Percentiles rank a stretch among this genome's conserved stretches.
Conservation (phyloP, 1,284 basidiomycete genomes). For the Sanghuangporus weigelae region DNA sequence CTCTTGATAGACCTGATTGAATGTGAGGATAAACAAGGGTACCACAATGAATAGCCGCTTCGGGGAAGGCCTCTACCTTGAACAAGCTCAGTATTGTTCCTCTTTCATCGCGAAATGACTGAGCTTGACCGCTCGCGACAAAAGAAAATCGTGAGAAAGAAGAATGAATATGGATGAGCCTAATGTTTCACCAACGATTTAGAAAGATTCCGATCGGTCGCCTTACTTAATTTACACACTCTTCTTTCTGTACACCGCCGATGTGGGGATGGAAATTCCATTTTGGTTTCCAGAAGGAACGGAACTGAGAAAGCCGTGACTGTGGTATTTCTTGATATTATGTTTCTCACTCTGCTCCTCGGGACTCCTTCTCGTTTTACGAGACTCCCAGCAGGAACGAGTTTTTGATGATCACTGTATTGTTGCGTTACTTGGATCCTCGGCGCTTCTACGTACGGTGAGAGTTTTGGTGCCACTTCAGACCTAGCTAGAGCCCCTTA, state of each 20-base stretch:
- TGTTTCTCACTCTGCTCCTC: background rate
- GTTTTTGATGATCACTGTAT: background rate
- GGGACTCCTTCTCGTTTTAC: background rate
- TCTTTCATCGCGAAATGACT: background rate
- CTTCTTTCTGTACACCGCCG: background rate
- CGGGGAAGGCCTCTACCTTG: background rate
- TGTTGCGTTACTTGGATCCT: background rate
- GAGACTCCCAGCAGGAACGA: background rate
- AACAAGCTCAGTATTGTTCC: background rate
- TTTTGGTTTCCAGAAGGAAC: background rate
- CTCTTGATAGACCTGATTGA: constrained; percentile 6
- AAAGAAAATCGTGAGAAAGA: background rate
- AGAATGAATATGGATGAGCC: background rate
- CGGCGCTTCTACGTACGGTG: background rate
- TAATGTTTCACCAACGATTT: background rate
- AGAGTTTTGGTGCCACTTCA: background rate
- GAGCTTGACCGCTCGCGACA: background rate
- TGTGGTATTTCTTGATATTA: background rate
- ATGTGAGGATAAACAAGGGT: background rate
- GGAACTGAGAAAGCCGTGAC: background rate
- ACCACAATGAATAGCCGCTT: background rate
- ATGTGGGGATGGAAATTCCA: background rate
- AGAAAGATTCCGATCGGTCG: background rate
- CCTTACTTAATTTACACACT: background rate
- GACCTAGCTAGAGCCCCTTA: background rate